Base-by-base conservation (phyloP, 1,139 yeast genomes). In the Debaryomycetaceae sp. region DNA sequence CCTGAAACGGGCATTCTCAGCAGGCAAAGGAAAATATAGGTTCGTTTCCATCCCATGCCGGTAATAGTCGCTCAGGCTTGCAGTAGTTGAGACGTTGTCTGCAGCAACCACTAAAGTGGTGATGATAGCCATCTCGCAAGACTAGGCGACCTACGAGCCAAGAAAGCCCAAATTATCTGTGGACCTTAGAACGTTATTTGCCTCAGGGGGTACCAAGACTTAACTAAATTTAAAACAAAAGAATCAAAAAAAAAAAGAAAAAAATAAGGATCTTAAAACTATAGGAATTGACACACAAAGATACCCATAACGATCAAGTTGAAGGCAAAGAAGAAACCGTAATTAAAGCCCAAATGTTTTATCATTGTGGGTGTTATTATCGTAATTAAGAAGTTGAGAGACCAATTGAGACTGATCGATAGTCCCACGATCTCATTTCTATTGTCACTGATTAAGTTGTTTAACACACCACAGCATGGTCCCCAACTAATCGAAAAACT, bases 401-500 rank as follows among this genome's bases (percentile, higher is more conserved):
- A 30, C 59, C 64, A 64, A 37, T 55, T 60, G 7, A 49, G 39
- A 11, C 58, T 46, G 6, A 57, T 50, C 1, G 66, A 53, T 16
- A 50, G n/a, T 13, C 59, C 51, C 37, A 63, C 46, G 5, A 63
- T 51, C 6, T 39, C 34, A 11, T 53, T 44, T 38, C 57, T 53
- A 30, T 57, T 52, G 17, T 53, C 52, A 16, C 62, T 53, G 9
- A 62, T 38, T 16, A 52, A 51, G 38, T 54, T 59, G 39, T 54
- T 51, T 15, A 64, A 15, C 6, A 65, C 53, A 0, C 62, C 61
- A n/a, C 59, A 46, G 17, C 63, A 49, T 1, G 70, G 68, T 3
- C 71, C 70, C 71, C 70, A 65, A 31, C 62, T 55, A 6, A 52
- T 38, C 5, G 70, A 53, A 44, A 65, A 65, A 4, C 45, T 41